These are phyloP conservation scores for Nissolia schottii DNA, from an alignment of 306 rosid species.

Conservation along the genomic window DNA sequence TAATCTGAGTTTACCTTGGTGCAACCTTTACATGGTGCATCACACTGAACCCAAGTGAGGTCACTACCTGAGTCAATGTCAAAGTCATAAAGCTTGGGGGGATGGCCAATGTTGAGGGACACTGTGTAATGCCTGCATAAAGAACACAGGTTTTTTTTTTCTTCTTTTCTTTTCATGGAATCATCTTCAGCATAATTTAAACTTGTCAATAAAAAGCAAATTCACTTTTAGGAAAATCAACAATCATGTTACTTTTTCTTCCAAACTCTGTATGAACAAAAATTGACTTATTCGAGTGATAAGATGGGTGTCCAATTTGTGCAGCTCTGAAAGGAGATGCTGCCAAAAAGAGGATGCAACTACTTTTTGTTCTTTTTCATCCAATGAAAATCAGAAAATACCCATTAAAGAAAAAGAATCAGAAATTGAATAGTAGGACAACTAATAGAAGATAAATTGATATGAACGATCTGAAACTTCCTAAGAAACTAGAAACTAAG, in stretches of 20 bases:
- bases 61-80: conserved; percentile 95
- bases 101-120: conserved; percentile 59
- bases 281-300: neutral
- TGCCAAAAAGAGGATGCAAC: neutral
- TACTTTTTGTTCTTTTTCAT: neutral
- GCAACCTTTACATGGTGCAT: conserved; percentile 91
- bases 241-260: neutral
- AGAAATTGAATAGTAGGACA: neutral
- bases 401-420: neutral
- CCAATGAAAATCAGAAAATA: neutral
- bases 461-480: neutral
- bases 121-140: conserved; percentile 61
- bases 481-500: neutral
- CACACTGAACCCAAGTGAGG: conserved; percentile 95
- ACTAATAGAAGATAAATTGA: neutral
- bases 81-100: conserved; percentile 64
- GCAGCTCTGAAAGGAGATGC: neutral
- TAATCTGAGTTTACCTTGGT: conserved; percentile 50
- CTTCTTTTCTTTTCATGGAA: neutral
- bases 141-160: no score
- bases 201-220: neutral
- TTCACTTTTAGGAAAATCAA: conserved; percentile 13
- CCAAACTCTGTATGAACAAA: neutral
- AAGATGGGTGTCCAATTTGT: conserved; percentile 12
- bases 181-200: neutral